These are phyloP conservation scores for Parathielavia appendiculata DNA, from an alignment of 495 filamentous ascomycete species.

Conservation along the genomic window DNA sequence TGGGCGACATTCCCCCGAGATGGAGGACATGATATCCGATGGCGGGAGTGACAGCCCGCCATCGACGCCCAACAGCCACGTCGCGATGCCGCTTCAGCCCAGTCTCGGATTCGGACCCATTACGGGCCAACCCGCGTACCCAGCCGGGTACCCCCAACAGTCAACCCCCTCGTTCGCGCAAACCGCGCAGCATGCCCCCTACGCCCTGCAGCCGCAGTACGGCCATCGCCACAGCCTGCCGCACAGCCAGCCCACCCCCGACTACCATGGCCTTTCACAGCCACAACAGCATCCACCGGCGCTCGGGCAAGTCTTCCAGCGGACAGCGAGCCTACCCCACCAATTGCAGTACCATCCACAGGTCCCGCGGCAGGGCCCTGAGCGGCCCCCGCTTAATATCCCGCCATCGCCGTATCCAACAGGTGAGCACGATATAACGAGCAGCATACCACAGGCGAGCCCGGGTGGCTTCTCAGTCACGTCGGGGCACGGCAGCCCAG, in stretches of 20 bases:
- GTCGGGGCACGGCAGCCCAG: slow-evolving; percentile 39
- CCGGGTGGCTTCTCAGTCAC: slow-evolving; percentile 48
- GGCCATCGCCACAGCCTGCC: slow-evolving; percentile 44
- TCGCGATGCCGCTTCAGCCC: slow-evolving; percentile 35
- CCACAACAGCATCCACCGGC: slow-evolving; percentile 30
- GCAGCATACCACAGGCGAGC: slow-evolving; percentile 41
- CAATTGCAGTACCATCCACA: slow-evolving; percentile 40
- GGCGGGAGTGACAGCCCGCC: slow-evolving; percentile 48
- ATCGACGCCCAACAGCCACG: slow-evolving; percentile 42
- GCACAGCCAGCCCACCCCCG: slow-evolving; percentile 14
- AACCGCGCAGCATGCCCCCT: slow-evolving; percentile 42
- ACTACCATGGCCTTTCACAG: slow-evolving; percentile 19
- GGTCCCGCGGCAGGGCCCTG: slow-evolving; percentile 40
- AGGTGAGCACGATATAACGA: slow-evolving; percentile 31
- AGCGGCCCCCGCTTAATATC: slow-evolving; percentile 41
- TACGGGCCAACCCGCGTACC: slow-evolving; percentile 28
- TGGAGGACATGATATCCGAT: slow-evolving; percentile 54
- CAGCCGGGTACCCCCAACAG: no score
- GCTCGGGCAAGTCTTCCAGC: slow-evolving; percentile 34
- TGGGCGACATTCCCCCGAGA: slow-evolving; percentile 50
- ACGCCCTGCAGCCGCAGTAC: slow-evolving; percentile 37
- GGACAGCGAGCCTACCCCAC: slow-evolving; percentile 40
- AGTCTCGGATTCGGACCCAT: slow-evolving; percentile 27
- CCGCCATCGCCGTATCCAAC: slow-evolving; percentile 37
- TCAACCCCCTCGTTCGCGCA: slow-evolving; percentile 42